These are phyloP conservation scores for Pestalotiopsis fici DNA, from an alignment of 2,329 filamentous ascomycete genomes.

Conservation along the genomic window DNA sequence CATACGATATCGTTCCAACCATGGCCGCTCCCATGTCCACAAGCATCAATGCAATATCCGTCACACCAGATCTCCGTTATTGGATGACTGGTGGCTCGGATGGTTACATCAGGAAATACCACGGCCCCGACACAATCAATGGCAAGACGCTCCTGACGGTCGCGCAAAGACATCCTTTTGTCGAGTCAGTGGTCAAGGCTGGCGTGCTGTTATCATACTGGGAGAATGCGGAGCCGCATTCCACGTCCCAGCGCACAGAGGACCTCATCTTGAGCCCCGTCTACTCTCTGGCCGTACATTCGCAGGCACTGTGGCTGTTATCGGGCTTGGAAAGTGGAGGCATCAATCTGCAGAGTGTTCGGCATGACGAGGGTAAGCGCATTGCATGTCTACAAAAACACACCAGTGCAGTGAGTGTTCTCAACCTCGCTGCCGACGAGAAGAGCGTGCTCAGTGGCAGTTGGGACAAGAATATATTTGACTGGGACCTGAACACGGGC, in stretches of 20 bases:
- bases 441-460: constrained; percentile 85
- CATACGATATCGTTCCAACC: constrained; percentile 95
- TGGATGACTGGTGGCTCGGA: constrained; percentile 93
- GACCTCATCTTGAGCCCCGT: constrained; percentile 80
- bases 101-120: constrained; percentile 95
- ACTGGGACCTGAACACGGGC: constrained; percentile 94
- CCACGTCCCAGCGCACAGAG: constrained; percentile 42
- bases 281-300: constrained; percentile 90
- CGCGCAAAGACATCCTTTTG: constrained; percentile 93
- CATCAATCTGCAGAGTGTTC: constrained; percentile 90
- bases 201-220: constrained; percentile 95
- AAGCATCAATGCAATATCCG: constrained; percentile 88
- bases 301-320: constrained; percentile 86
- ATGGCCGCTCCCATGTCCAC: constrained; percentile 96
- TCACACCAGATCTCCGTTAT: constrained; percentile 92
- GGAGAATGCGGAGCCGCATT: constrained; percentile 85
- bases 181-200: constrained; percentile 95
- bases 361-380: constrained; percentile 91
- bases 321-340: constrained; percentile 87
- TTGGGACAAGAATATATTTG: constrained; percentile 92
- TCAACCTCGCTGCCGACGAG: constrained; percentile 83
- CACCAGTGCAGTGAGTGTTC: constrained; percentile 86
- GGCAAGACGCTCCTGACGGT: constrained; percentile 92
- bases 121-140: constrained; percentile 93
- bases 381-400: constrained; percentile 82